Percentiles rank a stretch among this genome's conserved stretches.
Conservation (phyloP, 2,329 filamentous ascomycete genomes). For the Byssochlamys sp. region DNA sequence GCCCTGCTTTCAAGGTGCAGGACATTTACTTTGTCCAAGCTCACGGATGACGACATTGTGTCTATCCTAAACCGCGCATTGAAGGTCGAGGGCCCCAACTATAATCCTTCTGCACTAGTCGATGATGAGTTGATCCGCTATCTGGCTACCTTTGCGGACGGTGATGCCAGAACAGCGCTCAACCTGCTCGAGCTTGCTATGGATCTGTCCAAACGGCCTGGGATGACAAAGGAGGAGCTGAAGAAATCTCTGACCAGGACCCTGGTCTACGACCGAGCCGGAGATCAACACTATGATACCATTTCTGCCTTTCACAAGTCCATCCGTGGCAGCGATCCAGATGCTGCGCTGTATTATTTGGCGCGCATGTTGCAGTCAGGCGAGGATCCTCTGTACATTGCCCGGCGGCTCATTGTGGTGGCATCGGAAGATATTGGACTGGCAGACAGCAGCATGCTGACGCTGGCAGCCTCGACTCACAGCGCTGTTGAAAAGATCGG, state of each 20-base stretch:
- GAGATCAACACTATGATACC: conserved; percentile 94
- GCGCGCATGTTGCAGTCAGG: conserved; percentile 91
- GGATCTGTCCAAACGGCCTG: conserved; percentile 56
- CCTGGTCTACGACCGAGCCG: conserved; percentile 84
- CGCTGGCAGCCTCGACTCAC: conserved; percentile 76
- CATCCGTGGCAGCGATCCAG: conserved; percentile 73
- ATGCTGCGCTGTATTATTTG: conserved; percentile 88
- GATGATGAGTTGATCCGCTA: conserved; percentile 70
- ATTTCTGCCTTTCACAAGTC: conserved; percentile 97
- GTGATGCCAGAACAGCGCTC: conserved; percentile 83
- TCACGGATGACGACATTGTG: conserved; percentile 62
- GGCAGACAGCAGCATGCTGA: conserved; percentile 73
- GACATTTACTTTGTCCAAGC: conserved; percentile 73
- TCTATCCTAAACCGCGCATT: conserved; percentile 70
- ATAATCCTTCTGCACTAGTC: conserved; percentile 48
- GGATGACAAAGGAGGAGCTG: conserved; percentile 64
- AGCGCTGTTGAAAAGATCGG: conserved; percentile 85
- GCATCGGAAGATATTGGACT: conserved; percentile 89
- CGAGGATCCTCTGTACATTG: conserved; percentile 86
- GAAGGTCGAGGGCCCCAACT: conserved; percentile 47
- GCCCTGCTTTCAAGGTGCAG: conserved; percentile 81
- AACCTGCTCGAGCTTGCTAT: conserved; percentile 87
- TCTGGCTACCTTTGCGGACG: conserved; percentile 76
- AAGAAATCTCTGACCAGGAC: conserved; percentile 81
- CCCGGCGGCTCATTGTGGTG: conserved; percentile 84